Evolutionary conservation across 768 basidiomycete species (phyloP).

Genomic region (Hypsizygus marmoreus): DNA sequence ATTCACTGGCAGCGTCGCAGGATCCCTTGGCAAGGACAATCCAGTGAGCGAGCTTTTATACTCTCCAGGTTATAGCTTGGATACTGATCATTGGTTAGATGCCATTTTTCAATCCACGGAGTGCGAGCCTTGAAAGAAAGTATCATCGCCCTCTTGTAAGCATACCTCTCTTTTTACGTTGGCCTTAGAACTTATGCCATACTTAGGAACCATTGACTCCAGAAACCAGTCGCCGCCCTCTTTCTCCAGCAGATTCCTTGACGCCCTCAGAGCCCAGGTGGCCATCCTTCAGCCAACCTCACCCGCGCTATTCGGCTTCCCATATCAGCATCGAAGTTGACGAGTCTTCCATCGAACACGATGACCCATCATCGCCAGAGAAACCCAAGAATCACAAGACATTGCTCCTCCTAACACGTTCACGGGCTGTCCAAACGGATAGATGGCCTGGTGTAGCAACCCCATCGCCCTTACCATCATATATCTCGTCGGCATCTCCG

Average conservation of each 20-base stretch:
- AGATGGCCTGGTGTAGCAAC: conserved; percentile 29
- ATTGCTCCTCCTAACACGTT: conserved; percentile 58
- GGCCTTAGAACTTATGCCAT: background rate
- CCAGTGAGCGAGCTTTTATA: conserved; percentile 22
- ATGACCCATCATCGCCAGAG: conserved; percentile 30
- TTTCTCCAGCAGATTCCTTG: conserved; percentile 41
- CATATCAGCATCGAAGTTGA: conserved; percentile 49
- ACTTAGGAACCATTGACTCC: conserved; percentile 44
- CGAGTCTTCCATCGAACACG: conserved; percentile 32
- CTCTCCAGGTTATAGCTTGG: background rate
- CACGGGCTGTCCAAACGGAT: conserved; percentile 74
- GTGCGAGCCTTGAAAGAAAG: conserved; percentile 29
- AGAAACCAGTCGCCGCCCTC: conserved; percentile 45
- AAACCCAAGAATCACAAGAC: conserved; percentile 41
- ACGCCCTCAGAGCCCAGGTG: conserved; percentile 34
- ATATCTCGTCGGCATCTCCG: conserved; percentile 44
- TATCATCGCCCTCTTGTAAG: conserved; percentile 24
- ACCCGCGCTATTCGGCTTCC: conserved; percentile 32
- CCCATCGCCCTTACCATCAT: conserved; percentile 36
- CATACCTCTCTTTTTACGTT: background rate
- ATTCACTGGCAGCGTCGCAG: conserved; percentile 45
- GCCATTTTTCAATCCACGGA: conserved; percentile 20
- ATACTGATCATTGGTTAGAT: conserved; percentile 14
- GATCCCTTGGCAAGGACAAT: conserved; percentile 39
- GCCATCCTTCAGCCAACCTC: conserved; percentile 26